phyloP scores from a whole-genome alignment of 2,329 filamentous ascomycete genomes.

The Colletotrichum euphorbiae region DNA sequence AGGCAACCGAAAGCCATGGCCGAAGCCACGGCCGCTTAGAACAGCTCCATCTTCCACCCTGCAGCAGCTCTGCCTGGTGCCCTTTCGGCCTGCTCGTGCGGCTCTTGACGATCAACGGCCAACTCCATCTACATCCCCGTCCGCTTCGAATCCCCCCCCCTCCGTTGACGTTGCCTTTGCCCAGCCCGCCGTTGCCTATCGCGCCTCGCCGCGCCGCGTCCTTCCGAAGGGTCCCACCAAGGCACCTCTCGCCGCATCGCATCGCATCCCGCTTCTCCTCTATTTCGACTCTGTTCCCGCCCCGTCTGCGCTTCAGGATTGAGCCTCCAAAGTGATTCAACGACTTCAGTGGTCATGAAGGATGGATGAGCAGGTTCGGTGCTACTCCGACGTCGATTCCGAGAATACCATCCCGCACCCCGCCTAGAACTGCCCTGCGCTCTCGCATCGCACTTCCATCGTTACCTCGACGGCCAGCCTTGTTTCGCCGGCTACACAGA shows the following conservation, averaged over 20 bases:
- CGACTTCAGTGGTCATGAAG: slow-evolving; percentile 33
- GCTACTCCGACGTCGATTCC: slow-evolving; percentile 34
- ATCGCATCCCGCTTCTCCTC: neutral
- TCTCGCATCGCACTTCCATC: neutral
- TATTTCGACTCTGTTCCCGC: neutral
- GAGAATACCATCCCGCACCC: slow-evolving; percentile 16
- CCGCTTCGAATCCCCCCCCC: slow-evolving; percentile 24
- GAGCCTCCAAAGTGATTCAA: slow-evolving; percentile 13
- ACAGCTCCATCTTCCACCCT: slow-evolving; percentile 28
- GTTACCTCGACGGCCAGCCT: slow-evolving; percentile 3
- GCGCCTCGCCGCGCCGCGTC: slow-evolving; percentile 13
- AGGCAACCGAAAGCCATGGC: slow-evolving; percentile 36
- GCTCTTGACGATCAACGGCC: neutral
- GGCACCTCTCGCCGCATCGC: slow-evolving; percentile 9
- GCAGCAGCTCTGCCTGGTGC: slow-evolving; percentile 14
- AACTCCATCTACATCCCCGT: neutral
- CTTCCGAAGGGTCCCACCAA: slow-evolving; percentile 5
- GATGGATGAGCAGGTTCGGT: slow-evolving; percentile 40
- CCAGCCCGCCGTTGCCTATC: slow-evolving; percentile 26
- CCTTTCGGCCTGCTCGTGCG: slow-evolving; percentile 19
- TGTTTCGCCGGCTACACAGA: neutral
- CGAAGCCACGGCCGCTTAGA: slow-evolving; percentile 32
- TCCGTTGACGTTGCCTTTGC: slow-evolving; percentile 17
- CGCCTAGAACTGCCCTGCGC: slow-evolving; percentile 23
- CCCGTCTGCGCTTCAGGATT: slow-evolving; percentile 1